Evolutionary conservation across 768 basidiomycete species (phyloP).

Genomic region (Boletus vinaceobasis): DNA sequence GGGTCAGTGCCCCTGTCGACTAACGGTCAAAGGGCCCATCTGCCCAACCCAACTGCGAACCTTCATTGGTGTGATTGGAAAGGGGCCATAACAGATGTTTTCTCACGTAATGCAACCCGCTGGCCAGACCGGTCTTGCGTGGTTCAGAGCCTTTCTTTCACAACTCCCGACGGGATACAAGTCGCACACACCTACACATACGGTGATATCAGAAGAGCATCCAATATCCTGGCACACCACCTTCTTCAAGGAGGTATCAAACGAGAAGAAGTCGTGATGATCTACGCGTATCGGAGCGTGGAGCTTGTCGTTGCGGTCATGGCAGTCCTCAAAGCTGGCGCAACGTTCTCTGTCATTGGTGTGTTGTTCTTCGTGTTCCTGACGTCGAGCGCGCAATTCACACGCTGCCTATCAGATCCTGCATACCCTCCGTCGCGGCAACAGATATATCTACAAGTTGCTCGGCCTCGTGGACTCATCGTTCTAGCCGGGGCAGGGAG

Average conservation of each 20-base stretch:
- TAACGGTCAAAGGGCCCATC: conserved; percentile 56
- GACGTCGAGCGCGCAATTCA: background rate
- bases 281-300: conserved; percentile 94
- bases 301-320: conserved; percentile 97
- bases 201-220: conserved; percentile 72
- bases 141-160: conserved; percentile 64
- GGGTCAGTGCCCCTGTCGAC: conserved; percentile 83
- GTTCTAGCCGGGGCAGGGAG: conserved; percentile 87
- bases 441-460: conserved; percentile 88
- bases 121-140: conserved; percentile 87
- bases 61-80: conserved; percentile 98
- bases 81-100: conserved; percentile 94
- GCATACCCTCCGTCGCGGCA: conserved; percentile 94
- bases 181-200: conserved; percentile 70
- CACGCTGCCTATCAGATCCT: conserved; percentile 58
- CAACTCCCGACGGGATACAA: conserved; percentile 39
- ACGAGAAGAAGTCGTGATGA: conserved; percentile 95
- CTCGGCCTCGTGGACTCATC: conserved; percentile 86
- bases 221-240: conserved; percentile 88
- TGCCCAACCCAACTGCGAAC: conserved; percentile 85
- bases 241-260: conserved; percentile 82
- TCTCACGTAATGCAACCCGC: conserved; percentile 77
- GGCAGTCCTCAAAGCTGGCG: conserved; percentile 94
- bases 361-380: conserved; percentile 24
- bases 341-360: conserved; percentile 97